A percentile compares a stretch with the other conserved stretches of the same genome.
Evolutionary conservation across 306 rosid species (phyloP).

Genomic region (Rosa chinensis): DNA sequence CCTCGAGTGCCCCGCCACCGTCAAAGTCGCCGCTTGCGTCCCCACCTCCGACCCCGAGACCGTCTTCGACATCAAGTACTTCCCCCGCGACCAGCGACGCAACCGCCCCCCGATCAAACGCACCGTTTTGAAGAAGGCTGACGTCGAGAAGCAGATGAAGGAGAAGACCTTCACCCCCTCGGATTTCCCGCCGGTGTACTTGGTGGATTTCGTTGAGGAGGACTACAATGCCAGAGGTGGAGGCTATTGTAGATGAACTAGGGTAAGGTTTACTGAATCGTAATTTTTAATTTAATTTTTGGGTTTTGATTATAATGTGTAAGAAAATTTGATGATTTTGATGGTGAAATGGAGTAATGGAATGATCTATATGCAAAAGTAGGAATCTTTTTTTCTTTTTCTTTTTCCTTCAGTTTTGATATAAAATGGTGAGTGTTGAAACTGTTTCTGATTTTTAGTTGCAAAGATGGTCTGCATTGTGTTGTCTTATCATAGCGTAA

Average conservation of each 20-base stretch:
- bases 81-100: conserved; percentile 84
- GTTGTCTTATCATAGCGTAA: not conserved
- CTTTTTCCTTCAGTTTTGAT: not conserved
- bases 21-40: conserved; percentile 39
- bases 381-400: not conserved
- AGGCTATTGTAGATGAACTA: conserved; percentile 65
- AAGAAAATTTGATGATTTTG: not conserved
- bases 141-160: conserved; percentile 54
- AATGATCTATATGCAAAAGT: not conserved
- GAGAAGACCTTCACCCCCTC: conserved; percentile 49
- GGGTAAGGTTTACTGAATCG: not conserved
- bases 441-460: not conserved
- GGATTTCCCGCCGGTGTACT: conserved; percentile 76
- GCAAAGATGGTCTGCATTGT: not conserved
- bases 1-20: conserved; percentile 66
- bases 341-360: not conserved
- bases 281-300: not conserved
- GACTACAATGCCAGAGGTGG: conserved; percentile 71
- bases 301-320: not conserved
- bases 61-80: conserved; percentile 87
- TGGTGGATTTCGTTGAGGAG: conserved; percentile 55
- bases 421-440: not conserved
- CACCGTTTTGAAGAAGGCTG: conserved; percentile 61
- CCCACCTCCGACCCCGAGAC: conserved; percentile 81
- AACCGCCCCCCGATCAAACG: conserved; percentile 87